phyloP scores from a whole-genome alignment of 257 asterid genomes.

The Solanum peruvianum region DNA sequence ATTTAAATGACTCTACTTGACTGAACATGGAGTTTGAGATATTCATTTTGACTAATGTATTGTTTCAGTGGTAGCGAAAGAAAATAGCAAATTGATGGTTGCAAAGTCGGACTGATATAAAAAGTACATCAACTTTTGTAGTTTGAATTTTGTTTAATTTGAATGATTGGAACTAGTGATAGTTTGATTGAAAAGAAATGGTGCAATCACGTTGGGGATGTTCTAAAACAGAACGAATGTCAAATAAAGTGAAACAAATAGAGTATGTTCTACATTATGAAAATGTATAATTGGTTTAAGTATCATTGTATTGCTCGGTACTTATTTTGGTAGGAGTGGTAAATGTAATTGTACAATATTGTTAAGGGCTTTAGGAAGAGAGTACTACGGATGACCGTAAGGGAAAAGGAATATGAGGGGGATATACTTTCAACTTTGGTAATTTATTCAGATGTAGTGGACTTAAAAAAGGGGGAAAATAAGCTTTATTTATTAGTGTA shows the following conservation, averaged over 20 bases:
- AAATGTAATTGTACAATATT: not conserved
- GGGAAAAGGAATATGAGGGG: not conserved
- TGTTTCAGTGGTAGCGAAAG: not conserved
- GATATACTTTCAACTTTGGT: not conserved
- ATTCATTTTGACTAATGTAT: not conserved
- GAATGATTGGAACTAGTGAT: not conserved
- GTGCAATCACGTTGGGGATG: not conserved
- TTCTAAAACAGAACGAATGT: not conserved
- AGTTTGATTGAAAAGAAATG: not conserved
- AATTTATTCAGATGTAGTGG: not conserved
- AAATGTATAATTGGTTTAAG: not conserved
- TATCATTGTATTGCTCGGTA: not conserved
- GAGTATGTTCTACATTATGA: not conserved
- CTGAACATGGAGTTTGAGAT: not conserved
- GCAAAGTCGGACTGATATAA: not conserved
- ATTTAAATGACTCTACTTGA: not conserved
- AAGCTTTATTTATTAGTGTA: not conserved
- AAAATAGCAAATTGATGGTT: not conserved
- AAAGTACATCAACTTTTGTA: not conserved
- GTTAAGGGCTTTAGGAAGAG: not conserved
- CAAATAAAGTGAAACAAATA: not conserved
- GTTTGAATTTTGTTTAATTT: not conserved
- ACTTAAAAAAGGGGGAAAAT: not conserved
- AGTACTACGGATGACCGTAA: not conserved
- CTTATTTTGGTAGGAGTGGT: not conserved